Conservation (phyloP, 2,329 filamentous ascomycete genomes). For the Botrytis hyacinthi region DNA sequence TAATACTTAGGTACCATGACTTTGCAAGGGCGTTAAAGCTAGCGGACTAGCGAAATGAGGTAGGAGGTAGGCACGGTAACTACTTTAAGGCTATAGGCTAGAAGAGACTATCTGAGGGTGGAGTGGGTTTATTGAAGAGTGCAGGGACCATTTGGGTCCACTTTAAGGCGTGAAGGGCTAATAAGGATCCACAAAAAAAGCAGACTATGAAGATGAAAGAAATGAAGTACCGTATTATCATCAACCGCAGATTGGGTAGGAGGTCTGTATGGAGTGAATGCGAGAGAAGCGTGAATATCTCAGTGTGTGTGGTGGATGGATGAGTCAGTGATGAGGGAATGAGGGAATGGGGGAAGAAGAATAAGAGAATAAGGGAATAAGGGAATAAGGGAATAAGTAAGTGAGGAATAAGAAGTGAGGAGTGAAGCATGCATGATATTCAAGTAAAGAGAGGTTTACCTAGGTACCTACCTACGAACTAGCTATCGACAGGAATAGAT, state of each 20-base stretch:
- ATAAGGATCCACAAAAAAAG: background rate
- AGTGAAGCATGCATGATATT: background rate
- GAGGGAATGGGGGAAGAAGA: too few species aligned
- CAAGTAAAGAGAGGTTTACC: background rate
- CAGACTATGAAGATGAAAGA: background rate
- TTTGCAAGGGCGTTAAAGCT: slow-evolving; percentile 23
- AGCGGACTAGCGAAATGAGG: slow-evolving; percentile 22
- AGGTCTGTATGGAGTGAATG: background rate
- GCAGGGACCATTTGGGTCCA: background rate
- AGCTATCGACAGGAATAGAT: background rate
- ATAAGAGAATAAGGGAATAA: background rate
- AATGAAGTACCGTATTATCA: background rate
- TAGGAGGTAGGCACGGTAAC: slow-evolving; percentile 12
- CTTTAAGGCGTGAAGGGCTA: background rate
- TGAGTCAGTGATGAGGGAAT: background rate
- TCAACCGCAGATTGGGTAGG: background rate
- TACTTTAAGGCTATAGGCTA: slow-evolving; percentile 8
- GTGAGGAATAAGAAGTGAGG: background rate
- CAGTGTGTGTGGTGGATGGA: background rate
- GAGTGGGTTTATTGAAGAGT: background rate
- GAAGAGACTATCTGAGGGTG: background rate
- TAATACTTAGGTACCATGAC: slow-evolving; percentile 12
- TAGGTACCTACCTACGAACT: background rate
- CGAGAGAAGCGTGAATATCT: background rate
- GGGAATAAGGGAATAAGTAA: background rate